These are phyloP conservation scores for Byssochlamys sp. DNA, from an alignment of 2,329 filamentous ascomycete species.

Conservation along the genomic window DNA sequence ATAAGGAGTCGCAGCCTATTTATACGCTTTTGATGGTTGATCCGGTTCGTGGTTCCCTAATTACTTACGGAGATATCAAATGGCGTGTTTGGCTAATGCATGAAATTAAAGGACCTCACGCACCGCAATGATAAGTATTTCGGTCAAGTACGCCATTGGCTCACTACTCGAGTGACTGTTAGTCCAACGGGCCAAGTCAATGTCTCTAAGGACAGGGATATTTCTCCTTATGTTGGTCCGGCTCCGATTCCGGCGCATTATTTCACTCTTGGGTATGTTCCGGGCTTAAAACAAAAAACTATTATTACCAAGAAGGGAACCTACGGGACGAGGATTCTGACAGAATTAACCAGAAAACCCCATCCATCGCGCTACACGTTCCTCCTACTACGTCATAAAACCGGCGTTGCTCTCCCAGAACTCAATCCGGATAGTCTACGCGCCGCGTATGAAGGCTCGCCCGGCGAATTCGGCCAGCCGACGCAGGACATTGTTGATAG, in stretches of 20 bases:
- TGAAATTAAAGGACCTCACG: slow-evolving; percentile 4
- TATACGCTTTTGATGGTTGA: not conserved
- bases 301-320: too few species aligned
- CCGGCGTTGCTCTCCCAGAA: not conserved
- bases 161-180: slow-evolving; percentile 2
- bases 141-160: slow-evolving; percentile 8
- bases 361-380: slow-evolving; percentile 9
- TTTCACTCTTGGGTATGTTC: slow-evolving; percentile 2
- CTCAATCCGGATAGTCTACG: not conserved
- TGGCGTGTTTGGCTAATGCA: not conserved
- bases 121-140: slow-evolving; percentile 6
- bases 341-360: slow-evolving; percentile 1
- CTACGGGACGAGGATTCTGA: not conserved
- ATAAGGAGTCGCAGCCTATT: not conserved
- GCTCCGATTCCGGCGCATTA: slow-evolving; percentile 4
- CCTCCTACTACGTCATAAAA: slow-evolving; percentile 3
- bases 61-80: not conserved
- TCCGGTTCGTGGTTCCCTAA: slow-evolving; percentile 1
- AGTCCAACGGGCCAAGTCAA: slow-evolving; percentile 1
- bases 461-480: slow-evolving; percentile 5
- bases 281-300: too few species aligned
- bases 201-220: not conserved
- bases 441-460: not conserved
- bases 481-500: slow-evolving; percentile 7
- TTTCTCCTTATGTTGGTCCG: slow-evolving; percentile 6